Percentiles rank a stretch among this genome's conserved stretches.
Conservation (phyloP, 2,329 filamentous ascomycete genomes). For the Bimuria novae-zelandiae region DNA sequence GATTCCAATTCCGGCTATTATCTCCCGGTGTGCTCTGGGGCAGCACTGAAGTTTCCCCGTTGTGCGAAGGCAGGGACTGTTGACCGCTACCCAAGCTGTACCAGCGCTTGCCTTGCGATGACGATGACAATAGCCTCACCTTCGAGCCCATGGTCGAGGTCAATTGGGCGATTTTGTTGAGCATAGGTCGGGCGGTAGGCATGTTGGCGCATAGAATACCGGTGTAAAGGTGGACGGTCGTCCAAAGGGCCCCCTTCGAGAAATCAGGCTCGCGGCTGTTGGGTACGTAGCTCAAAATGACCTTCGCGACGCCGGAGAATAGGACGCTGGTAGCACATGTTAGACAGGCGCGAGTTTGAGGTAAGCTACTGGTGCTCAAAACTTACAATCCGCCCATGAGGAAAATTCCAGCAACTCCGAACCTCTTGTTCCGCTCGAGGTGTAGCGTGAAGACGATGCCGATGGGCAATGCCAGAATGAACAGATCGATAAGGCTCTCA, state of each 20-base stretch:
- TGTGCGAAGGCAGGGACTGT: too few relatives aligned
- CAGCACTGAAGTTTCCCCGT: too few relatives aligned
- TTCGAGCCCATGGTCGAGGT: neutral
- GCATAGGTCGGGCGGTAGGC: neutral
- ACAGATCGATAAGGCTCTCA: slow-evolving; percentile 1
- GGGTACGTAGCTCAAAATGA: neutral
- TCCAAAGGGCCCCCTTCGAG: neutral
- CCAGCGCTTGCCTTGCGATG: neutral
- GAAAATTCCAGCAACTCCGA: neutral
- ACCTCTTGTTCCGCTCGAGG: neutral
- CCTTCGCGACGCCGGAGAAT: neutral
- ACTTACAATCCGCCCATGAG: slow-evolving; percentile 7
- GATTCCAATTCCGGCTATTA: too few relatives aligned
- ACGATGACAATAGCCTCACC: neutral
- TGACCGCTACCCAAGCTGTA: neutral
- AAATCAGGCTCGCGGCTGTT: neutral
- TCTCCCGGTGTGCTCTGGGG: too few relatives aligned
- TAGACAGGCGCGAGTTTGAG: neutral
- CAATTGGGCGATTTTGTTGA: neutral
- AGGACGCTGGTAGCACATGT: neutral
- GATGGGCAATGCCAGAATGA: neutral
- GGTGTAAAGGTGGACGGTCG: neutral
- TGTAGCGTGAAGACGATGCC: neutral
- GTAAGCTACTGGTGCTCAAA: neutral
- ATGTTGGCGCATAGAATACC: neutral